Conservation (phyloP, 441 rosid genomes). For the Erodium trifolium region DNA sequence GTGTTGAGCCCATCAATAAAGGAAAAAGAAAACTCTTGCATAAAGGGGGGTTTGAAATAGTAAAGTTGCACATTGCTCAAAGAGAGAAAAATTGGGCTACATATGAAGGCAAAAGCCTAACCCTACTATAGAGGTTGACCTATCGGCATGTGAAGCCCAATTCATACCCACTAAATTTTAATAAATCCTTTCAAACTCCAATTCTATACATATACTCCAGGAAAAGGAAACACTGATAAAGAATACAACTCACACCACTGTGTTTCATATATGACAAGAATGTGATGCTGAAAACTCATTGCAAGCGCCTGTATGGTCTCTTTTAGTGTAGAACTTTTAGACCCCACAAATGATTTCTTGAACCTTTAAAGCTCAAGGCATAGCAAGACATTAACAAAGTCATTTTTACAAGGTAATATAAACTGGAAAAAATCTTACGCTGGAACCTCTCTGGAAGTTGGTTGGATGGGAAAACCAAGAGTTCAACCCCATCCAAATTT, state of each 20-base stretch:
- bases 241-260: background rate
- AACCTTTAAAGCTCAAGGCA: conserved; percentile 6
- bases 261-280: background rate
- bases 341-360: background rate
- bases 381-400: conserved; percentile 10
- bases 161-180: background rate
- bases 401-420: conserved; percentile 8
- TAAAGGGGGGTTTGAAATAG: background rate
- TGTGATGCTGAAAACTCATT: background rate
- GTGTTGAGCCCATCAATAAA: background rate
- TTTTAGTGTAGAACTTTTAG: background rate
- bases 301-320: background rate
- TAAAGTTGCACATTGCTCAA: background rate
- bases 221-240: background rate
- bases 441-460: conserved; percentile 80
- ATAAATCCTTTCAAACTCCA: background rate
- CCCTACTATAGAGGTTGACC: background rate
- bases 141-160: background rate
- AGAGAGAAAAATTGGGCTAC: background rate
- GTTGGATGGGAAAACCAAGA: conserved; percentile 77
- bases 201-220: background rate
- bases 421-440: conserved; percentile 44
- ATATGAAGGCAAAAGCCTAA: background rate
- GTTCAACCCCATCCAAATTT: conserved; percentile 61
- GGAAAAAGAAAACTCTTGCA: background rate